Conservation (phyloP, 1,139 yeast species). For the Suhomyces guaymorum region DNA sequence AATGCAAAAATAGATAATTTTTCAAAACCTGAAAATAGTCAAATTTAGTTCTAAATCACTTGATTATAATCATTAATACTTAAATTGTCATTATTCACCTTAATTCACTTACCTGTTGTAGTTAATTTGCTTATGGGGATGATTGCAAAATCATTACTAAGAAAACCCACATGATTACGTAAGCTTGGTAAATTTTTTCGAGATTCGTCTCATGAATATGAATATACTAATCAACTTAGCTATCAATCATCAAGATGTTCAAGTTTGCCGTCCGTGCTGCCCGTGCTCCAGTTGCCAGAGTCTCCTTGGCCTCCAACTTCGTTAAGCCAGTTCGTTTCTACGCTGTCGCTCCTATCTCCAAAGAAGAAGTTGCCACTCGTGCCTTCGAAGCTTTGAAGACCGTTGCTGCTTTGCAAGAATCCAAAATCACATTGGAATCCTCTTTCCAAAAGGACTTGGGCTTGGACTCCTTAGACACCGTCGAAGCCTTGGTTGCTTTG, state of each 20-base stretch:
- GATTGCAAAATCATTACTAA: too few relatives aligned
- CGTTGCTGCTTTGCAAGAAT: constrained; percentile 52
- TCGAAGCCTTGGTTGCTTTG: constrained; percentile 69
- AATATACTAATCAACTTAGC: constrained; percentile 1
- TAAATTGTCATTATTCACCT: too few relatives aligned
- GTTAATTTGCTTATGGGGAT: too few relatives aligned
- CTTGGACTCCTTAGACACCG: constrained; percentile 70
- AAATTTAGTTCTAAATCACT: too few relatives aligned
- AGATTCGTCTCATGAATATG: constrained; percentile 1
- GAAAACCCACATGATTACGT: constrained; percentile 1
- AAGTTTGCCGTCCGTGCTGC: constrained; percentile 39
- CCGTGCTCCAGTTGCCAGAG: constrained; percentile 36
- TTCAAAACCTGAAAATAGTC: too few relatives aligned
- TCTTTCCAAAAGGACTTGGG: constrained; percentile 64
- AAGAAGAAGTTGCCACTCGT: constrained; percentile 49
- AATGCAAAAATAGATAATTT: too few relatives aligned
- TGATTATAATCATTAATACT: too few relatives aligned
- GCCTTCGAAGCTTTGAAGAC: constrained; percentile 54
- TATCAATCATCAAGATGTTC: constrained; percentile 20
- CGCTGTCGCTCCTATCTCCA: constrained; percentile 49
- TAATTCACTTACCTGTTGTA: too few relatives aligned
- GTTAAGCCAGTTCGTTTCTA: constrained; percentile 45
- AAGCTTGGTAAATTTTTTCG: constrained; percentile 9
- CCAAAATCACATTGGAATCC: constrained; percentile 44
- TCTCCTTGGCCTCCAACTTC: constrained; percentile 23